A percentile compares a stretch with the other conserved stretches of the same genome.
Conservation (phyloP, 805 yeast genomes). For the Ogataea pignaliae region DNA sequence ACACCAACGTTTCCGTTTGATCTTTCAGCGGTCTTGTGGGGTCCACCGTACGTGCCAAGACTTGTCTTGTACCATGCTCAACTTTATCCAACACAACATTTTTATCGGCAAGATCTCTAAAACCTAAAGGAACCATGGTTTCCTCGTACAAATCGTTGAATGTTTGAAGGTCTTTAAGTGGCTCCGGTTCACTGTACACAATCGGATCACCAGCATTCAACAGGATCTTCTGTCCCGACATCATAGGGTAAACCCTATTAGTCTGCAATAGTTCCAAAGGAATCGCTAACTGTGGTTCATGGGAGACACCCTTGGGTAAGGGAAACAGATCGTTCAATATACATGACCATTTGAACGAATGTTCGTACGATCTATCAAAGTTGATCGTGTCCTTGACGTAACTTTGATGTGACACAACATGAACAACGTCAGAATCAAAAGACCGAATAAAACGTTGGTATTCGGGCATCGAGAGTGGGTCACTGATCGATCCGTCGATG, state of each 20-base stretch:
- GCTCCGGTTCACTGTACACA: conserved; percentile 3
- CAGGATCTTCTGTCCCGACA: conserved; percentile 25
- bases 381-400: conserved; percentile 59
- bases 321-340: conserved; percentile 43
- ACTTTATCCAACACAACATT: conserved; percentile 8
- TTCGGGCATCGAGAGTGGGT: conserved; percentile 36
- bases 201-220: conserved; percentile 16
- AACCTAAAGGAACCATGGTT: conserved; percentile 17
- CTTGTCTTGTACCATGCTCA: not conserved
- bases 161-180: conserved; percentile 14
- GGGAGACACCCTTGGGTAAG: conserved; percentile 32
- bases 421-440: conserved; percentile 50
- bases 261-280: conserved; percentile 17
- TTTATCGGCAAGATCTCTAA: conserved; percentile 6
- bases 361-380: conserved; percentile 50
- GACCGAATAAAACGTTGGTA: conserved; percentile 48
- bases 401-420: conserved; percentile 68
- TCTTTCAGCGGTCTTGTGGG: conserved; percentile 31
- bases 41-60: conserved; percentile 7
- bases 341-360: conserved; percentile 53
- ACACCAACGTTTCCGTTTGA: conserved; percentile 63
- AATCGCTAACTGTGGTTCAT: conserved; percentile 21
- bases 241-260: conserved; percentile 23
- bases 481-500: conserved; percentile 49
- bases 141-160: conserved; percentile 24